Base-by-base conservation (phyloP, 352 stramenopile genomes). In the Ophiocytium majus region DNA sequence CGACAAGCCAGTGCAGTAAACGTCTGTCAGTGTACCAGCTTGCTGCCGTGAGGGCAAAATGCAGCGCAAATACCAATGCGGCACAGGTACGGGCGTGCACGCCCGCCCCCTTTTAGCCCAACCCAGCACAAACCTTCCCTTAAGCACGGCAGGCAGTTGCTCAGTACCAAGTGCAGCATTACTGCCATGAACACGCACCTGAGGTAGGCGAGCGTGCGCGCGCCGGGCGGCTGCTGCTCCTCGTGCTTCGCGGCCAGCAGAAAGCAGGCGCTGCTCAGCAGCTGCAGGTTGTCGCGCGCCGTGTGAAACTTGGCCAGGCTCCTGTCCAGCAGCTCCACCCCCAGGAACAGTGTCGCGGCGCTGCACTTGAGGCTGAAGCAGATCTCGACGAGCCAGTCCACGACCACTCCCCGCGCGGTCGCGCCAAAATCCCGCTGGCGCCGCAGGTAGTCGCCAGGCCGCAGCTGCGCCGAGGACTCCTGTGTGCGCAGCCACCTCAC, bases 181-280 rank as follows among this genome's bases (percentile, higher is more conserved):
- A n/a, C n/a, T n/a, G n/a, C n/a, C n/a, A n/a, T n/a, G n/a, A n/a
- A n/a, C n/a, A n/a, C n/a, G n/a, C n/a, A n/a, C n/a, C n/a, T n/a
- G 79, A 95, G 93, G 86, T 94, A 93, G 31, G 90, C 86, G 82
- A 95, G 92, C 37, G 94, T 91, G 19, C 92, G 80, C 0, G 91
- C 79, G 9, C 83, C 83, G 9, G 91, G 91, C 19, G 90, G 86
- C 28, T 86, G 89, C 32, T 88, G 89, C 85, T 95, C 92, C 79
- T 94, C 87, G 76, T 93, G 91, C 85, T 95, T 95, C 50, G 88
- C 90, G n/a, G 92, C 92, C 31, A 95, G 89, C 80, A 93, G 90
- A 5, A 92, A 90, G 82, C 92, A 95, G 33, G 91, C 89, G 84
- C 91, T 90, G 19, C 89, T 86, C 23, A 92, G 64, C 19, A 91